Percentiles rank a stretch among this genome's conserved stretches.
Evolutionary conservation across 1,284 basidiomycete species (phyloP).

Genomic region (Marasmius sp.): DNA sequence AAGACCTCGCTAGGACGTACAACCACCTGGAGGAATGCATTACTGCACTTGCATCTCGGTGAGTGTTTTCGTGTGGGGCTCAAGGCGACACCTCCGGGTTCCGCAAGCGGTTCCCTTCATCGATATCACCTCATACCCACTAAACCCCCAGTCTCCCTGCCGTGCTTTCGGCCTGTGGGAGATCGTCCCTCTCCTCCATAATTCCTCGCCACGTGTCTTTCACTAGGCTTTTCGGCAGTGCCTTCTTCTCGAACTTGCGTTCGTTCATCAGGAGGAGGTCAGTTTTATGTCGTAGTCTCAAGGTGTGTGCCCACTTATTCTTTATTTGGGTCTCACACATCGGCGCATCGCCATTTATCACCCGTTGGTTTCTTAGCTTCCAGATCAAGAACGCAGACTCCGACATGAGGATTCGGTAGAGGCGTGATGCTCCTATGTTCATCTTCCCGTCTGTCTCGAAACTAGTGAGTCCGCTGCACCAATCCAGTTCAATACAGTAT

Average conservation of each 20-base stretch:
- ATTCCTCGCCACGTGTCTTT: not conserved
- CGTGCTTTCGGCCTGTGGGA: not conserved
- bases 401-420: conserved; percentile 15
- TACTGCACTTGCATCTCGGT: not conserved
- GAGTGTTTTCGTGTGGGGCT: not conserved
- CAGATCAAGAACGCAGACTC: conserved; percentile 19
- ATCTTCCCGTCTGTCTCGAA: not conserved
- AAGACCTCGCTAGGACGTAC: not conserved
- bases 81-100: not conserved
- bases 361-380: conserved; percentile 15
- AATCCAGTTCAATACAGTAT: too few relatives aligned
- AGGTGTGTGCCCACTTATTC: conserved; percentile 1
- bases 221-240: conserved; percentile 1
- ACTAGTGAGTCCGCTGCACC: not conserved
- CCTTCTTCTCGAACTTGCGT: conserved; percentile 8
- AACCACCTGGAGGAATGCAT: not conserved
- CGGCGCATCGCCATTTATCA: not conserved
- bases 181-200: not conserved
- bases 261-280: conserved; percentile 9
- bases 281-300: not conserved
- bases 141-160: not conserved
- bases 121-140: not conserved
- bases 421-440: not conserved
- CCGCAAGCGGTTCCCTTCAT: not conserved
- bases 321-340: not conserved